Percentiles rank a stretch among this genome's conserved stretches.
Evolutionary conservation across 2,329 filamentous ascomycete genomes (phyloP).

Genomic region (Botryotinia calthae): DNA sequence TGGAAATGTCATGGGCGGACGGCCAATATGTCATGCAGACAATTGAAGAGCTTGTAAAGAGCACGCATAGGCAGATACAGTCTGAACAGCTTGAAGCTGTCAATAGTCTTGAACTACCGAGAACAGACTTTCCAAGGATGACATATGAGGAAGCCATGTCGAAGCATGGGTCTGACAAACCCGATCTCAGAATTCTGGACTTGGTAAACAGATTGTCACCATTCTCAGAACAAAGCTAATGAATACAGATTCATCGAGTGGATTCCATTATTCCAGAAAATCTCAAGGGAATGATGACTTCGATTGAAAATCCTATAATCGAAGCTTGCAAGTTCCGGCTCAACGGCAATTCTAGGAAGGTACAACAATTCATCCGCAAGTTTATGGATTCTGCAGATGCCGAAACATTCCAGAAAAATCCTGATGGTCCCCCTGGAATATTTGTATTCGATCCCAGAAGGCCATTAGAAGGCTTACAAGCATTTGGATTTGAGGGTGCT

Average conservation of each 20-base stretch:
- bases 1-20: conserved; percentile 86
- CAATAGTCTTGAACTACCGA: conserved; percentile 4
- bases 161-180: conserved; percentile 85
- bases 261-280: conserved; percentile 60
- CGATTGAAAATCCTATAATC: conserved; percentile 64
- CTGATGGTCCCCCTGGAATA: conserved; percentile 75
- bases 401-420: conserved; percentile 61
- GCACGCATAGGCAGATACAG: conserved; percentile 26
- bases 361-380: conserved; percentile 58
- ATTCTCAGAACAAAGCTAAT: conserved; percentile 28
- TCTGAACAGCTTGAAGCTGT: background rate
- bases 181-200: conserved; percentile 75
- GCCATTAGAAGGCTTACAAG: conserved; percentile 73
- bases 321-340: conserved; percentile 71
- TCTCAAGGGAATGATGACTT: conserved; percentile 73
- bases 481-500: conserved; percentile 71
- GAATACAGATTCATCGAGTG: conserved; percentile 60
- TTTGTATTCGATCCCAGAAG: conserved; percentile 71
- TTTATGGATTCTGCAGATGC: conserved; percentile 69
- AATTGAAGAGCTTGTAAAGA: conserved; percentile 34
- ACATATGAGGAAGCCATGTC: conserved; percentile 77
- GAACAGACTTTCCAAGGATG: conserved; percentile 40
- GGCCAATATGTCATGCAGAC: conserved; percentile 65
- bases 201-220: conserved; percentile 46
- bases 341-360: conserved; percentile 50